Conservation (phyloP, 805 yeast species). For the Ogataea wickerhamii region DNA sequence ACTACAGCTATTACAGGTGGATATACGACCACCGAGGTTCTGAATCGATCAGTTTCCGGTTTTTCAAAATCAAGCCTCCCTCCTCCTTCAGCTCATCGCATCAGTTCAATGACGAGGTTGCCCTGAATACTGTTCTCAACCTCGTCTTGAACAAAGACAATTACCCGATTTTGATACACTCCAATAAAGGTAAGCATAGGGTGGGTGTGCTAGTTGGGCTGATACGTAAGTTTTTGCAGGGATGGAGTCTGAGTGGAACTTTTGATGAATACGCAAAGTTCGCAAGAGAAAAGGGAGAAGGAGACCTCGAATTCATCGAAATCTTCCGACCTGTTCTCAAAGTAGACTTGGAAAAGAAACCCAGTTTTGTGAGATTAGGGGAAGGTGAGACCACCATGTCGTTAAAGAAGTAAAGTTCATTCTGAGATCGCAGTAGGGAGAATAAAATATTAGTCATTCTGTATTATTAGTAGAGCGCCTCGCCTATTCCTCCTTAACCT, state of each 20-base stretch:
- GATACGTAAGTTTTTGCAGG: slow-evolving; percentile 79
- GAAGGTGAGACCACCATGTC: slow-evolving; percentile 1
- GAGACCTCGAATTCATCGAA: slow-evolving; percentile 87
- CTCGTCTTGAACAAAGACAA: slow-evolving; percentile 60
- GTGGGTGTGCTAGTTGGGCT: slow-evolving; percentile 93
- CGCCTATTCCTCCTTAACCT: background rate
- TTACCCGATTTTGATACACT: slow-evolving; percentile 85
- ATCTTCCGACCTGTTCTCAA: slow-evolving; percentile 62
- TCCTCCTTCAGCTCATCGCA: slow-evolving; percentile 52
- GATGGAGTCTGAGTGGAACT: slow-evolving; percentile 90
- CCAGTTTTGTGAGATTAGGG: slow-evolving; percentile 55
- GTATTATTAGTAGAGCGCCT: too few relatives aligned
- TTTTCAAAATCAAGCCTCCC: slow-evolving; percentile 63
- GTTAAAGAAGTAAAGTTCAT: background rate
- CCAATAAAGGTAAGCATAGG: slow-evolving; percentile 96
- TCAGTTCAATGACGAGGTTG: slow-evolving; percentile 52
- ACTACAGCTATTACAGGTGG: slow-evolving; percentile 67
- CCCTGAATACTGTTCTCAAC: slow-evolving; percentile 54
- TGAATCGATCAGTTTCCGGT: slow-evolving; percentile 52
- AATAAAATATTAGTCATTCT: too few relatives aligned
- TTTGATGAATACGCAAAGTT: slow-evolving; percentile 92
- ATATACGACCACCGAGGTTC: slow-evolving; percentile 35
- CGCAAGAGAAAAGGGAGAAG: slow-evolving; percentile 91
- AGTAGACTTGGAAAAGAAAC: slow-evolving; percentile 47
- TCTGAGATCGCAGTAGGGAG: too few relatives aligned